A percentile compares a stretch with the other conserved stretches of the same genome.
These are phyloP conservation scores for Fusarium anguioides DNA, from an alignment of 2,329 filamentous ascomycete genomes.

Conservation along the genomic window DNA sequence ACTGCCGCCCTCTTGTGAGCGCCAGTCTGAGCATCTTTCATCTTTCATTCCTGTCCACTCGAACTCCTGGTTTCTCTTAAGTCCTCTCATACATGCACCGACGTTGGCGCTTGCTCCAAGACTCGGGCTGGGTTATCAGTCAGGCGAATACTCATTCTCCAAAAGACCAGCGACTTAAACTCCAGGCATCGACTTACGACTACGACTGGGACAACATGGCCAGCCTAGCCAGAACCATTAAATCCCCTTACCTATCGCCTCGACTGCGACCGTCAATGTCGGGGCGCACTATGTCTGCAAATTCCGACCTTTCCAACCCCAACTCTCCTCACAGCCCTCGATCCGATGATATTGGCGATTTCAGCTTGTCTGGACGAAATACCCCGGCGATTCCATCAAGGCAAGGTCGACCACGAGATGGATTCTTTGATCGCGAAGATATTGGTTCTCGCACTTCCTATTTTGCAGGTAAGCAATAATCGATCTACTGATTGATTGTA, in stretches of 20 bases:
- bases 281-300: slow-evolving; percentile 58
- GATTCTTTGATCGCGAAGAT: slow-evolving; percentile 30
- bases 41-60: slow-evolving; percentile 17
- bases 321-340: slow-evolving; percentile 42
- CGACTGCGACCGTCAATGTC: slow-evolving; percentile 57
- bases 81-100: slow-evolving; percentile 32
- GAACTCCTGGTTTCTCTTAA: not conserved
- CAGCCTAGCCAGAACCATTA: slow-evolving; percentile 61
- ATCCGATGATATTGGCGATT: slow-evolving; percentile 49
- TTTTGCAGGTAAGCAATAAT: slow-evolving; percentile 35
- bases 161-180: slow-evolving; percentile 16
- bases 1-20: slow-evolving; percentile 2
- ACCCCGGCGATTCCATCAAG: slow-evolving; percentile 42
- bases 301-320: slow-evolving; percentile 54
- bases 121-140: slow-evolving; percentile 35
- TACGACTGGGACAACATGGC: slow-evolving; percentile 53
- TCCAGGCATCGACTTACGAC: slow-evolving; percentile 24
- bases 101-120: slow-evolving; percentile 37
- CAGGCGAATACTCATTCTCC: slow-evolving; percentile 21
- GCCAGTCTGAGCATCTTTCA: slow-evolving; percentile 1
- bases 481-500: not conserved
- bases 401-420: slow-evolving; percentile 24
- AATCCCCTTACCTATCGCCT: slow-evolving; percentile 59
- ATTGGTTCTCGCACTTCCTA: slow-evolving; percentile 16
- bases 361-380: slow-evolving; percentile 43